phyloP scores from a whole-genome alignment of 2,329 filamentous ascomycete species.

The Phialocephala sp. region DNA sequence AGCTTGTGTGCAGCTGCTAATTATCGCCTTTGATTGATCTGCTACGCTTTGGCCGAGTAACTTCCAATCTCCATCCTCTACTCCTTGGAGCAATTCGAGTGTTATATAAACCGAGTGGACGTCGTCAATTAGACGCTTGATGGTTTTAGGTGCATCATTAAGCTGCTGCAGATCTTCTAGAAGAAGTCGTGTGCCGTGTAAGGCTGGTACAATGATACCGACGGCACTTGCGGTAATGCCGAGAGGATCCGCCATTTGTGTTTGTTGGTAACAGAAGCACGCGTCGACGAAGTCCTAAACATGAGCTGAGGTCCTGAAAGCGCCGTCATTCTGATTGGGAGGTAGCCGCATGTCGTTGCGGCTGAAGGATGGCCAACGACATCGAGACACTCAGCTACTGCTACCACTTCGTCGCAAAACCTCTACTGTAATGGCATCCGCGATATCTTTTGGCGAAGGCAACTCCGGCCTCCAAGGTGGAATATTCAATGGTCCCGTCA shows the following conservation, averaged over 20 bases:
- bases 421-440: constrained; percentile 30
- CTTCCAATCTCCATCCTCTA: constrained; percentile 43
- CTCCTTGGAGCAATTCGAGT: constrained; percentile 40
- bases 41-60: constrained; percentile 41
- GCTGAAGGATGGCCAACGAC: constrained; percentile 31
- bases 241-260: constrained; percentile 36
- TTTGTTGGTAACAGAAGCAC: constrained; percentile 23
- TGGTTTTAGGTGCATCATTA: constrained; percentile 43
- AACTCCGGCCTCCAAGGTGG: constrained; percentile 34
- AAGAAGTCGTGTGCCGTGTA: constrained; percentile 42
- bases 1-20: constrained; percentile 40
- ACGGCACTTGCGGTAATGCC: constrained; percentile 43
- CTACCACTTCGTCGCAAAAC: constrained; percentile 25
- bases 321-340: constrained; percentile 26
- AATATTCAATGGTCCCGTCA: constrained; percentile 32
- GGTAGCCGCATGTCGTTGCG: constrained; percentile 23
- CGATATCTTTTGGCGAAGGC: constrained; percentile 29
- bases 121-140: constrained; percentile 42
- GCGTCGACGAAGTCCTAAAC: constrained; percentile 12
- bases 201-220: constrained; percentile 41
- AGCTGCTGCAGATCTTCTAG: constrained; percentile 43
- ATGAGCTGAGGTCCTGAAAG: constrained; percentile 22
- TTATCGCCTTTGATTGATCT: constrained; percentile 40
- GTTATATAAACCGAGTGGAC: constrained; percentile 40
- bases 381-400: constrained; percentile 28